Base-by-base conservation (phyloP, 331 rosid genomes). In the Pyrus hybrid region DNA sequence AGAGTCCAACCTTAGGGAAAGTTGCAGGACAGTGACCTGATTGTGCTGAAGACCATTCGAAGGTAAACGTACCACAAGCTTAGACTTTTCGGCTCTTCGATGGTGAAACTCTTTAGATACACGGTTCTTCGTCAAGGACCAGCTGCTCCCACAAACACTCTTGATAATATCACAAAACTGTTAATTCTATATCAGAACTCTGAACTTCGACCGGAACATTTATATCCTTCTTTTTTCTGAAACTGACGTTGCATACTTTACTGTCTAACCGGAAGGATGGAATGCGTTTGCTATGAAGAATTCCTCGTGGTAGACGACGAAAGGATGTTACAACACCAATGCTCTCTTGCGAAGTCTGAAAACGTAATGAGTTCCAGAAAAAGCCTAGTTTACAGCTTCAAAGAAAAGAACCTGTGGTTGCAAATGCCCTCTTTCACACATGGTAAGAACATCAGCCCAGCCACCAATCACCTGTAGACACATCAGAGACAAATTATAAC, bases 341-440 rank as follows among this genome's bases (percentile, higher is more conserved):
- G 79, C 81, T 85, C 86, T 57, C 80, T 78, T 49, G 60, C 35
- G 73, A 82, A 78, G 85, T 67, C 82, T 79, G 77, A 16, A 70
- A 69, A 80, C 47, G 81, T 41, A n/a, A 76, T 18, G 74, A 77
- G 75, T 79, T 87, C 84, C 83, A 72, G 77, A 54, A 61, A 75
- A 56, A 77, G 60, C 76, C 80, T 94, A 94, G 86, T 87, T 87
- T 76, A 84, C 94, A 82, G 94, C 93, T 87, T 95, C 99, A 74
- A 75, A 95, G 91, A 95, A 93, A 80, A 95, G 98, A 85, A 95
- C 96, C 81, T 95, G 99, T 43, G 98, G 99, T 79, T 95, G 99
- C 69, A 91, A 85, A 83, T 89, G 99, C 86, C 99, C 98, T 85
- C 82, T 92, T 86, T 92, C 96, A 67, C 99, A 95, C 86, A 84